These are phyloP conservation scores for Camelina hispida DNA, from an alignment of 345 rosid genomes.

Conservation along the genomic window DNA sequence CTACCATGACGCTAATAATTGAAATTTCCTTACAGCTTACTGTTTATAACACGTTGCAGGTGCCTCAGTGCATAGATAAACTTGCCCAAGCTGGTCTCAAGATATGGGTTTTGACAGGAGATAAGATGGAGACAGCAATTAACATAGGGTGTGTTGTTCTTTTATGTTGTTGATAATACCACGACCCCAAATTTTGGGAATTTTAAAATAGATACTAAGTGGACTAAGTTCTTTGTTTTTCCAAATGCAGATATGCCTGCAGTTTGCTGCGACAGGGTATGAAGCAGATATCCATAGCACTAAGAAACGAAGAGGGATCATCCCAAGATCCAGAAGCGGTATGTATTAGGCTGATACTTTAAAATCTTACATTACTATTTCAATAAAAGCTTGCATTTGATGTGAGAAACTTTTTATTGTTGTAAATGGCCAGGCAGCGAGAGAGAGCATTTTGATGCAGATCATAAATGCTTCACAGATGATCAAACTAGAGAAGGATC, in stretches of 20 bases:
- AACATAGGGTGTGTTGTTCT: constrained; percentile 62
- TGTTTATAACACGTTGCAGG: constrained; percentile 46
- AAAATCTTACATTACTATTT: constrained; percentile 25
- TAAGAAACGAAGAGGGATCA: constrained; percentile 32
- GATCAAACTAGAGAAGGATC: constrained; percentile 51
- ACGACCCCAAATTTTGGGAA: neutral
- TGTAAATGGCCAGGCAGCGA: constrained; percentile 51
- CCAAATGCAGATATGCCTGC: constrained; percentile 68
- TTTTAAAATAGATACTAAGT: constrained; percentile 10
- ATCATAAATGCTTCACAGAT: constrained; percentile 52
- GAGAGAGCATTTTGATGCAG: constrained; percentile 58
- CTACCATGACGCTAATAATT: constrained; percentile 17
- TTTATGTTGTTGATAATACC: constrained; percentile 22
- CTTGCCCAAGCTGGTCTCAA: constrained; percentile 84
- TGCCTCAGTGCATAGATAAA: constrained; percentile 84
- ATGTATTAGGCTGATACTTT: constrained; percentile 35
- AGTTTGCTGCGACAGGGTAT: constrained; percentile 79
- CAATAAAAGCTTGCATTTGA: constrained; percentile 17
- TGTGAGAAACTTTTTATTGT: constrained; percentile 25
- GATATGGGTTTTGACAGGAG: constrained; percentile 88
- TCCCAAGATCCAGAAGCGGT: constrained; percentile 39
- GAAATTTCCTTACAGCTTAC: constrained; percentile 7
- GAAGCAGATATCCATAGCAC: constrained; percentile 54
- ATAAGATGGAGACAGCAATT: constrained; percentile 84
- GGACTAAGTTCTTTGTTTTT: constrained; percentile 33